phyloP scores from a whole-genome alignment of 257 asterid genomes.

The Jaltomata sinuosa region DNA sequence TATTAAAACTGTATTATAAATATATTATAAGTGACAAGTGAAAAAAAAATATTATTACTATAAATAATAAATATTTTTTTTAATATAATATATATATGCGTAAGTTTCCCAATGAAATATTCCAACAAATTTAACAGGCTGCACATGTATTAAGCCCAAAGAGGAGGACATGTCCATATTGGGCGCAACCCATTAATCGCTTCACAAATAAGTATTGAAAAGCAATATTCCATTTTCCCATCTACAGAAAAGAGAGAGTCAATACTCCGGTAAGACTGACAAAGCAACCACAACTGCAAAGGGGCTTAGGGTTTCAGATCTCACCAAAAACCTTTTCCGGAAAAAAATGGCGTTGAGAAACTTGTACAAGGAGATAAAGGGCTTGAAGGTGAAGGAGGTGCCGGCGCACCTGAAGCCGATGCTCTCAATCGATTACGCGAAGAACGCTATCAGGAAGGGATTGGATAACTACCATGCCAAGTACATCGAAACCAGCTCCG shows the following conservation, averaged over 20 bases:
- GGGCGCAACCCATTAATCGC: background rate
- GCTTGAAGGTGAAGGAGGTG: slow-evolving; percentile 70
- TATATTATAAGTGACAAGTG: too few species aligned
- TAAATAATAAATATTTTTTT: too few species aligned
- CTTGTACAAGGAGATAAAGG: slow-evolving; percentile 65
- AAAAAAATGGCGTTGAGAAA: slow-evolving; percentile 66
- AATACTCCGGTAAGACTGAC: background rate
- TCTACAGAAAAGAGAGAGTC: background rate
- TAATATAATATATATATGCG: too few species aligned
- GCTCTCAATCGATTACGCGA: slow-evolving; percentile 32
- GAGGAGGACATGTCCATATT: background rate
- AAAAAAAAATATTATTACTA: too few species aligned
- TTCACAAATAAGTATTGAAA: background rate
- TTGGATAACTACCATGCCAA: slow-evolving; percentile 62
- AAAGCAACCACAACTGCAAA: background rate
- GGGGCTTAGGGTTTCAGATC: slow-evolving; percentile 21
- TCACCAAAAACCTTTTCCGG: background rate
- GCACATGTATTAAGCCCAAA: too few species aligned
- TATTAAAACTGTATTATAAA: too few species aligned
- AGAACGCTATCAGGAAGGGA: slow-evolving; percentile 34
- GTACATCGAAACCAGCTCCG: slow-evolving; percentile 66
- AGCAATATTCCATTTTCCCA: background rate
- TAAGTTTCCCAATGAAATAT: too few species aligned
- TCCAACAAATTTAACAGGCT: too few species aligned
- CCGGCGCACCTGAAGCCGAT: slow-evolving; percentile 71